phyloP scores from a whole-genome alignment of 148 eudicot species.

The Amaranthus palmeri region DNA sequence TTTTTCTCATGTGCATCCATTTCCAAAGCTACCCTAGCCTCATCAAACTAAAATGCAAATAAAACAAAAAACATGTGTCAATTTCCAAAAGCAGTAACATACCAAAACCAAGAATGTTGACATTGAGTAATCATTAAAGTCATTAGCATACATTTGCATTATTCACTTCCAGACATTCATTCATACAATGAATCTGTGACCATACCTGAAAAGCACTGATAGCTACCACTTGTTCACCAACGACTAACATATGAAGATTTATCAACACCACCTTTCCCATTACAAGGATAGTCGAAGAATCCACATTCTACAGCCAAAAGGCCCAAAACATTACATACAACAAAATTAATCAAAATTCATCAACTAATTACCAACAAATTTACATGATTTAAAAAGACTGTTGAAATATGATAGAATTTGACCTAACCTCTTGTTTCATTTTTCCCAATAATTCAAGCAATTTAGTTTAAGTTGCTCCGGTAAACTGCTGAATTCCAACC shows the following conservation, averaged over 20 bases:
- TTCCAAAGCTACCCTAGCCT: too few relatives aligned
- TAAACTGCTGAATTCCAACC: slow-evolving; percentile 88
- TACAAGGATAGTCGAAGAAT: slow-evolving; percentile 75
- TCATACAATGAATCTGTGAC: neutral
- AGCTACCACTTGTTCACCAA: slow-evolving; percentile 83
- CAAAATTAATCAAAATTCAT: slow-evolving; percentile 2
- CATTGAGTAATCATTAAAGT: neutral
- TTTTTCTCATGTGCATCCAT: too few relatives aligned
- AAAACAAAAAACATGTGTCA: too few relatives aligned
- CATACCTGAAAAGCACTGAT: slow-evolving; percentile 94
- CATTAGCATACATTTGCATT: neutral
- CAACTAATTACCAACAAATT: neutral
- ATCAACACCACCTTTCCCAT: slow-evolving; percentile 98
- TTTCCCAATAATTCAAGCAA: slow-evolving; percentile 65
- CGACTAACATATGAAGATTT: slow-evolving; percentile 83
- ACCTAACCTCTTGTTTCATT: slow-evolving; percentile 67
- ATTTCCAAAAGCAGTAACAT: too few relatives aligned
- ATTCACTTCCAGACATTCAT: neutral
- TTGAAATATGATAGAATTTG: neutral
- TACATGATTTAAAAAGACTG: neutral
- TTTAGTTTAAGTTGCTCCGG: slow-evolving; percentile 68
- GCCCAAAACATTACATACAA: slow-evolving; percentile 1
- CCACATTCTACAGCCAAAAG: slow-evolving; percentile 63
- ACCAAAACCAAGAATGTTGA: neutral
- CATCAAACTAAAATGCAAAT: too few relatives aligned